These are phyloP conservation scores for Globisporangium iwayamae DNA, from an alignment of 352 stramenopile species.

Conservation along the genomic window DNA sequence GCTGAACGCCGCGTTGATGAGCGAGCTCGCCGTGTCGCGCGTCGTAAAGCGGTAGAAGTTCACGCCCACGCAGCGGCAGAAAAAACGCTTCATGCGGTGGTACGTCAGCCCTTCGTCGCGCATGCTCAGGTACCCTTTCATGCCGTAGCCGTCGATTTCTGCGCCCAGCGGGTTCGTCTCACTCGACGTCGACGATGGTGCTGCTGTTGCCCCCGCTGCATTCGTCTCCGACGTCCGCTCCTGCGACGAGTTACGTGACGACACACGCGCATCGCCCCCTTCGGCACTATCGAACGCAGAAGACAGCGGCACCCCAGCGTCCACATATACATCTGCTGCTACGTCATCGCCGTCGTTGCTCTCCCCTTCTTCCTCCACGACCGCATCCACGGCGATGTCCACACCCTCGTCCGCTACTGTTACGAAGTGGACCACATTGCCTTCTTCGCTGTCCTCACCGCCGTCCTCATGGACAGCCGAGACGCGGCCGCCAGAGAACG, in stretches of 20 bases:
- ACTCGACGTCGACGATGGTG: neutral
- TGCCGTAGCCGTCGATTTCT: slow-evolving; percentile 59
- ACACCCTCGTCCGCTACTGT: neutral
- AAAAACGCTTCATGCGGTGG: slow-evolving; percentile 86
- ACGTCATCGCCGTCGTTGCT: slow-evolving; percentile 10
- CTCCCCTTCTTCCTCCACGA: slow-evolving; percentile 8
- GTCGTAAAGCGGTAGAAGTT: slow-evolving; percentile 77
- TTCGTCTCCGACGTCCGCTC: slow-evolving; percentile 3
- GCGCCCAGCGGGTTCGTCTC: slow-evolving; percentile 25
- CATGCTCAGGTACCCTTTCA: slow-evolving; percentile 79
- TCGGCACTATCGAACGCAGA: neutral
- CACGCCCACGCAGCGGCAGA: slow-evolving; percentile 73
- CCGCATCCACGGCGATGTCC: slow-evolving; percentile 1
- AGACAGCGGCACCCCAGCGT: neutral
- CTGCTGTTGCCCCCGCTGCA: neutral
- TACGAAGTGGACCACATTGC: neutral
- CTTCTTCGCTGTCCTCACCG: neutral
- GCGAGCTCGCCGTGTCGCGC: slow-evolving; percentile 48
- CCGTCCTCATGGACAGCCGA: neutral
- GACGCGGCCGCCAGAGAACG: neutral
- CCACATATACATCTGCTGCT: neutral
- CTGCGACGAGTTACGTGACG: slow-evolving; percentile 9
- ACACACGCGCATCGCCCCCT: neutral
- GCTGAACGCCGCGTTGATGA: slow-evolving; percentile 62
- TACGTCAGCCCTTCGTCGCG: slow-evolving; percentile 81